These are phyloP conservation scores for Podaxis pistillaris DNA, from an alignment of 768 basidiomycete genomes.

Conservation along the genomic window DNA sequence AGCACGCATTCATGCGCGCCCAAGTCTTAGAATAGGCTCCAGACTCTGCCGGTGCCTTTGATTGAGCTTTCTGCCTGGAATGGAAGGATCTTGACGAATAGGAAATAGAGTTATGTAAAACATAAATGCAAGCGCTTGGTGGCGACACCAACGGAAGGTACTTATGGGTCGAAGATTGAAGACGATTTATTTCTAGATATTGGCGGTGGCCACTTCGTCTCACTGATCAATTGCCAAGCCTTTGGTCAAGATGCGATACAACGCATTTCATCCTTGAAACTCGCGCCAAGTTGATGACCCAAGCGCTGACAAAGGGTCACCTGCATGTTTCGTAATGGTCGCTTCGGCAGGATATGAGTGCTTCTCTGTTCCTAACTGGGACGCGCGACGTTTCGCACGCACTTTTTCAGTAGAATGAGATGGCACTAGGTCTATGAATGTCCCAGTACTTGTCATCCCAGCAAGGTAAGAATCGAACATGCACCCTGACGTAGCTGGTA, in stretches of 20 bases:
- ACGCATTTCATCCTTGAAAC: neutral
- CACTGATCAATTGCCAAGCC: neutral
- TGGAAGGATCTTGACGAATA: no score
- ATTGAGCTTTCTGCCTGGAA: no score
- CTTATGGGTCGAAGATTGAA: neutral
- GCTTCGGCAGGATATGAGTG: neutral
- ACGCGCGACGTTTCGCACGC: neutral
- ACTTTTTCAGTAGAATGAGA: neutral
- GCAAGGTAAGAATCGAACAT: neutral
- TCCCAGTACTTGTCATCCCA: neutral
- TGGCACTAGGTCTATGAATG: neutral
- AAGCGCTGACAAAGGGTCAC: neutral
- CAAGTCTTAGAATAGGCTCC: neutral
- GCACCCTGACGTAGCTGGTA: neutral
- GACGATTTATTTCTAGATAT: neutral
- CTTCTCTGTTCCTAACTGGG: constrained; percentile 7
- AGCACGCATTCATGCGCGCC: neutral
- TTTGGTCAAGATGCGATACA: neutral
- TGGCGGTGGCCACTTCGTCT: neutral
- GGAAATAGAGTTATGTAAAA: no score
- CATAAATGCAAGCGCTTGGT: no score
- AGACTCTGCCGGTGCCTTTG: neutral
- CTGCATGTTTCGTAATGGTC: neutral
- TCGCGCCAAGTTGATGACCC: neutral
- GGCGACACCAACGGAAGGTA: neutral